Conservation (phyloP, 805 yeast species). For the Wickerhamiella vanderwaltii region DNA sequence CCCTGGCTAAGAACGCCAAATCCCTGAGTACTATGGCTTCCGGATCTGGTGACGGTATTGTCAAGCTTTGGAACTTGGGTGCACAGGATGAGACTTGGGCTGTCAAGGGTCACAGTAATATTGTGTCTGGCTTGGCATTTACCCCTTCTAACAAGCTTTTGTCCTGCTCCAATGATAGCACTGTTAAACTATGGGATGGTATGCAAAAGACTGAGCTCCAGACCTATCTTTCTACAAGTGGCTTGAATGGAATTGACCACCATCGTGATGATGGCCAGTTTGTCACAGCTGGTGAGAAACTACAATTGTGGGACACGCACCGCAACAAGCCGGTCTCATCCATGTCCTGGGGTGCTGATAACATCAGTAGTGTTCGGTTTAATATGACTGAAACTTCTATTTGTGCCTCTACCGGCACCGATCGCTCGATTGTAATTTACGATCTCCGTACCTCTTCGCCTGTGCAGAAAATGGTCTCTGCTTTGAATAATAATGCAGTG, state of each 20-base stretch:
- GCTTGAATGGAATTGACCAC: slow-evolving; percentile 77
- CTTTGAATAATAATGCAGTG: slow-evolving; percentile 70
- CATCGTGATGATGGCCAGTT: slow-evolving; percentile 62
- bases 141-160: slow-evolving; percentile 52
- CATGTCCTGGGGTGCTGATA: slow-evolving; percentile 95
- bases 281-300: slow-evolving; percentile 84
- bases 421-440: slow-evolving; percentile 79
- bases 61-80: slow-evolving; percentile 87
- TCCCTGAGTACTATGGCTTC: slow-evolving; percentile 67
- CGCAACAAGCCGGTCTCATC: slow-evolving; percentile 67
- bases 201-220: slow-evolving; percentile 35
- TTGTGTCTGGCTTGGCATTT: slow-evolving; percentile 74
- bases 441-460: slow-evolving; percentile 87
- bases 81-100: slow-evolving; percentile 62
- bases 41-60: slow-evolving; percentile 90
- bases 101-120: slow-evolving; percentile 81
- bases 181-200: slow-evolving; percentile 76
- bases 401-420: slow-evolving; percentile 73
- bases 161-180: slow-evolving; percentile 85
- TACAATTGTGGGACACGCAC: slow-evolving; percentile 84
- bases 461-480: slow-evolving; percentile 75
- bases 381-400: slow-evolving; percentile 83
- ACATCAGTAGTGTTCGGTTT: slow-evolving; percentile 67
- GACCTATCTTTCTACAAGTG: slow-evolving; percentile 72
- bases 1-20: slow-evolving; percentile 65